phyloP scores from a whole-genome alignment of 441 rosid species.

The Bruguiera hainesii region DNA sequence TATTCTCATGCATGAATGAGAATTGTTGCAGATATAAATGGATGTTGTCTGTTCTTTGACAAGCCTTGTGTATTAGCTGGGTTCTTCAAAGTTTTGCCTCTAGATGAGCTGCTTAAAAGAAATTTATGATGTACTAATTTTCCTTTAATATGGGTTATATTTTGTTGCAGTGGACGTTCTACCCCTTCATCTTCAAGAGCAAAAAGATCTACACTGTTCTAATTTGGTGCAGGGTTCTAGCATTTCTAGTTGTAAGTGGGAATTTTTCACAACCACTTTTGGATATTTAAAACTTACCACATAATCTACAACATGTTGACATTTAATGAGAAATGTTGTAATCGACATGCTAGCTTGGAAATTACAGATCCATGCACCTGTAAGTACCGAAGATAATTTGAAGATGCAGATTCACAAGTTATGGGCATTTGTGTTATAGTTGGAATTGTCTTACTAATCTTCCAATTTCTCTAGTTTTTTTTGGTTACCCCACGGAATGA shows the following conservation, averaged over 20 bases:
- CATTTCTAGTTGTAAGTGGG: constrained; percentile 89
- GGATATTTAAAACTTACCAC: background rate
- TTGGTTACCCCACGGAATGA: background rate
- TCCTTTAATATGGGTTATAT: background rate
- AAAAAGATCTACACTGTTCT: constrained; percentile 96
- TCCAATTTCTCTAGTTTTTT: background rate
- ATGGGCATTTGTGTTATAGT: too few relatives aligned
- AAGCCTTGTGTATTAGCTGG: background rate
- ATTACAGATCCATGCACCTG: background rate
- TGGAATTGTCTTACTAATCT: background rate
- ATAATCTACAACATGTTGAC: background rate
- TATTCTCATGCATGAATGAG: too few relatives aligned
- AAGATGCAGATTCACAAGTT: background rate
- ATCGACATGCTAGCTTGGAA: background rate
- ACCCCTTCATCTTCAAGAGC: constrained; percentile 93
- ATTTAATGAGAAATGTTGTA: background rate
- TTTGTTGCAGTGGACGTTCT: constrained; percentile 92
- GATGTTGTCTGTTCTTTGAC: too few relatives aligned
- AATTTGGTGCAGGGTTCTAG: constrained; percentile 96
- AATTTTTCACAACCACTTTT: background rate
- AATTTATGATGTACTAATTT: background rate
- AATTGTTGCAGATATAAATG: too few relatives aligned
- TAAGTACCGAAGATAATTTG: too few relatives aligned
- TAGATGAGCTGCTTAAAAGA: background rate
- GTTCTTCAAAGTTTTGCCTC: background rate